Evolutionary conservation across 129 eudicot genomes (phyloP), one percentile per base, ranked within the genome.

Genomic region (Pseudognaphalium luteoalbum): DNA sequence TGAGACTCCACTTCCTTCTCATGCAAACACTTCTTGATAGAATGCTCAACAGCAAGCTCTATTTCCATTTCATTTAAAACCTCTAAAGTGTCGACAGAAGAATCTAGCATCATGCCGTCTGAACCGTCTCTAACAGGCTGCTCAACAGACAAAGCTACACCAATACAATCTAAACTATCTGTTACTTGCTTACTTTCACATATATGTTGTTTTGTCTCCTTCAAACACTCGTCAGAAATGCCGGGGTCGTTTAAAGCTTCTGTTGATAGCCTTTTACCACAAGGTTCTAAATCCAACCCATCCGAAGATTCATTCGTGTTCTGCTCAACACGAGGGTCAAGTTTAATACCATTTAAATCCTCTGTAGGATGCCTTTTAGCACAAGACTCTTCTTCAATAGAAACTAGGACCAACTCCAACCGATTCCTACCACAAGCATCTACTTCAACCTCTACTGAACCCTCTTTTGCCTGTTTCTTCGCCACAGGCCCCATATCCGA

Each of bases 391-490:
- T 71, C 35, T 71, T 65, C 76, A 73, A 28, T 34, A 76, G 34
- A 54, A 67, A 61, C 80, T 25, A 33, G 34, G 11, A 52, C 76
- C 73, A 59, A 76, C 51, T 73, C 82, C 30, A 68, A 63, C 61
- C 51, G 60, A 32, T 35, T 66, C 54, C 66, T 76, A 54, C 52
- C 73, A 64, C 78, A 79, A 72, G 78, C 78, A 20, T 42, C 84
- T 65, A 76, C 12, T 19, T 80, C 84, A 72, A 35, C 50, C 57
- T 73, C 88, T 54, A 76, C 76, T n/a, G 57, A 75, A 56, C 68
- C 75, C 79, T 85, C 86, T 12, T 66, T 81, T 3, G 71, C 80
- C 66, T 74, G 89, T 66, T 78, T 85, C 81, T 88, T 85, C 3
- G 81, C 28, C 63, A 83, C 76, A 4, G 84, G 88, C 68, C 85